phyloP scores from a whole-genome alignment of 2,329 filamentous ascomycete species.

The Purpureocillium lavendulum region DNA sequence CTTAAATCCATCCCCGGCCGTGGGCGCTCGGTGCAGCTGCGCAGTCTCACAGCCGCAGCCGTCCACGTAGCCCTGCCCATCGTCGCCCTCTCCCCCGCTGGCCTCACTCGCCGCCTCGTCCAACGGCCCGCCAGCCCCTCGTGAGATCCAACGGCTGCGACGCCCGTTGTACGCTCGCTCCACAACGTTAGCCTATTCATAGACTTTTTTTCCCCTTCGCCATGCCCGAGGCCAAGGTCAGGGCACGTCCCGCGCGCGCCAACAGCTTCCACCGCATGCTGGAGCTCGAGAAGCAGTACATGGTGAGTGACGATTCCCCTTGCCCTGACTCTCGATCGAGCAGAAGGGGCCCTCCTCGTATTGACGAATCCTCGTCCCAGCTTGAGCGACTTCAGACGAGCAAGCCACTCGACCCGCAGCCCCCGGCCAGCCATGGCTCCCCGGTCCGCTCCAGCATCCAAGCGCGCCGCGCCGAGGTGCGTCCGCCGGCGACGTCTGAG shows the following conservation, averaged over 20 bases:
- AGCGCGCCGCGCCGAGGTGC: conserved; percentile 5
- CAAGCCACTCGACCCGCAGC: not conserved
- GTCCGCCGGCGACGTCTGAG: conserved; percentile 1
- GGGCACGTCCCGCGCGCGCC: conserved; percentile 19
- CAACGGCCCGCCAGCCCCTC: no score
- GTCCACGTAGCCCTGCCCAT: no score
- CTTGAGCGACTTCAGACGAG: conserved; percentile 12
- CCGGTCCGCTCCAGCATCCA: conserved; percentile 8
- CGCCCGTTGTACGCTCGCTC: no score
- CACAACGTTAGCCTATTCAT: no score
- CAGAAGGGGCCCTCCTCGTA: not conserved
- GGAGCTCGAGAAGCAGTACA: conserved; percentile 48
- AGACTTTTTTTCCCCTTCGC: not conserved
- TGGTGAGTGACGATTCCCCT: conserved; percentile 44
- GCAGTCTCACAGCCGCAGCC: no score
- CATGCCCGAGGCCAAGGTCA: conserved; percentile 7
- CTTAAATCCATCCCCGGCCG: no score
- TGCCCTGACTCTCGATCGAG: no score
- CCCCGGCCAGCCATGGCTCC: not conserved
- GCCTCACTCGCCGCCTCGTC: no score
- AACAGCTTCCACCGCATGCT: conserved; percentile 51
- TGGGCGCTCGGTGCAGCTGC: no score
- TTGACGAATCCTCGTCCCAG: conserved; percentile 6
- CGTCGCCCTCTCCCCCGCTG: no score
- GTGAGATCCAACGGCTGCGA: no score